These are phyloP conservation scores for Sphaerulina populicola DNA, from an alignment of 2,329 filamentous ascomycete genomes.

Conservation along the genomic window DNA sequence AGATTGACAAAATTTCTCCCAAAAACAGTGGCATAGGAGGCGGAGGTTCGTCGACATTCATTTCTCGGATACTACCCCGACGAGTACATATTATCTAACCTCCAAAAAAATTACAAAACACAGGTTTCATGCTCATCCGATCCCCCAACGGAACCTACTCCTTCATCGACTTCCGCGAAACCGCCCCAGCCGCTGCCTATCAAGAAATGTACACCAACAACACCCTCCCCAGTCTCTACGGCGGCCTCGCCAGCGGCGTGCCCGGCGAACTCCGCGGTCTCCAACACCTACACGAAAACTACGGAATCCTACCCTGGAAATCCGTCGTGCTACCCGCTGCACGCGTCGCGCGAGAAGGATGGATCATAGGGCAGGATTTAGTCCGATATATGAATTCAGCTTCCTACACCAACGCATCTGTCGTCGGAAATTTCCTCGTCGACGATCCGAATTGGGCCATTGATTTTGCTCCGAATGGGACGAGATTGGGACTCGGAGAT, in stretches of 20 bases:
- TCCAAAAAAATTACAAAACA: too few species aligned
- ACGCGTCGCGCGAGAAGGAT: conserved; percentile 63
- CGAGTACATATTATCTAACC: too few species aligned
- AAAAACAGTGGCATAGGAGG: conserved; percentile 62
- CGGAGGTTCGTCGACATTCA: conserved; percentile 48
- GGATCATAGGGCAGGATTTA: conserved; percentile 67
- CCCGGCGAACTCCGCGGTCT: conserved; percentile 71
- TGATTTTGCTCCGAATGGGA: conserved; percentile 82
- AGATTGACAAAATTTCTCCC: too few species aligned
- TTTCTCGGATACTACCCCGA: too few species aligned
- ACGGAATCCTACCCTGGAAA: conserved; percentile 51
- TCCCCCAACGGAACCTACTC: conserved; percentile 66
- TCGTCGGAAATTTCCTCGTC: conserved; percentile 54
- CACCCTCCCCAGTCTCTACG: conserved; percentile 53
- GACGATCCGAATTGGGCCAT: conserved; percentile 71
- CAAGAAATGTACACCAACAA: conserved; percentile 80
- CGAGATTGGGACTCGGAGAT: conserved; percentile 61
- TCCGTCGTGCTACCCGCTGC: conserved; percentile 66
- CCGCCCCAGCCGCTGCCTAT: conserved; percentile 70
- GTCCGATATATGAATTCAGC: conserved; percentile 61
- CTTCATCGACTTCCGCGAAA: conserved; percentile 82
- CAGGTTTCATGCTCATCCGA: conserved; percentile 44
- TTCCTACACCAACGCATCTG: conserved; percentile 35
- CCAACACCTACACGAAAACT: conserved; percentile 65
- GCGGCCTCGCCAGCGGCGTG: conserved; percentile 46